Base-by-base conservation (phyloP, 805 yeast genomes). In the Starmerella geochares region DNA sequence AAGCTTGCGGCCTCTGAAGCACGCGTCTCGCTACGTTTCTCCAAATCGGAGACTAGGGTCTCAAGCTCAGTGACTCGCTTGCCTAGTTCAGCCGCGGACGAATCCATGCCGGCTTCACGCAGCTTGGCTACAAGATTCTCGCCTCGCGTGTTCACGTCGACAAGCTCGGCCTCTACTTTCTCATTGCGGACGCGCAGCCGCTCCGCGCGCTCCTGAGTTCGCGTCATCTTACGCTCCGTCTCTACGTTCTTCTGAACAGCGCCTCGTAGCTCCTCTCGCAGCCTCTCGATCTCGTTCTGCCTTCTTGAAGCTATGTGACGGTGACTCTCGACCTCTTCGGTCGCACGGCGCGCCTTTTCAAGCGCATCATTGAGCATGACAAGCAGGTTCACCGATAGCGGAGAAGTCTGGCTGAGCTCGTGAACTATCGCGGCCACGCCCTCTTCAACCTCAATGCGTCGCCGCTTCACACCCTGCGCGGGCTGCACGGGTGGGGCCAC, bases 241-340 rank as follows among this genome's bases (percentile, higher is more conserved):
- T 65, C 77, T 23, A 67, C 67, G 1, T 75, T 67, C 49, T 81
- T 81, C 13, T 65, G 62, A 0, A 67, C 58, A 11, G 83, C 67
- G 29, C 69, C 71, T 1, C 70, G 58, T 46, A 71, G 67, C n/a
- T 78, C 75, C 21, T 67, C 65, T 8, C 67, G 64, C 33, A 73
- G 66, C 10, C 70, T 75, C 6, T 66, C 64, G 8, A 70, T 65
- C 53, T 77, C 71, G 14, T 73, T 64, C 25, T 73, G 69, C 41
- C 78, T 67, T 2, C 65, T 56, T 6, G 60, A 56, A 14, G 68
- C 65, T 29, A 72, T 70, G 3, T 66, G 62, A 6, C 72, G 73
- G 49, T 72, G 73, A 23, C 68, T 67, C 38, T 72, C 65, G 16
- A 71, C 65, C 60, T 82, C 87, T 14, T 67, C 62, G 36, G 67